Conservation (phyloP, 139 green algal species). For the Coelastrella sp. region DNA sequence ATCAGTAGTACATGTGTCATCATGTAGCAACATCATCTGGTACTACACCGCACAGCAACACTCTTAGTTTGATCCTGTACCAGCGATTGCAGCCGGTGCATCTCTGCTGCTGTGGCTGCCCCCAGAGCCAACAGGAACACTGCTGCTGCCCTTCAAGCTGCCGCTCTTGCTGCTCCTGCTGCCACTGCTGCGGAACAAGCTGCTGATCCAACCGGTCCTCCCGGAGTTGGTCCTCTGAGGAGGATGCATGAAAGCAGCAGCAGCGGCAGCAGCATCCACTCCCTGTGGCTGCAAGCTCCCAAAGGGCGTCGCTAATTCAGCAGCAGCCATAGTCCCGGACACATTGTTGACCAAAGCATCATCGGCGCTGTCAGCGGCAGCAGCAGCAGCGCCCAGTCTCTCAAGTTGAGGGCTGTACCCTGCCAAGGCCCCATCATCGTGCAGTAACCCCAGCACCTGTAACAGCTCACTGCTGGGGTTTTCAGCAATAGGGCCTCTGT, state of each 20-base stretch:
- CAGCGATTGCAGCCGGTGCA: neutral
- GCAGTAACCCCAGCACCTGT: slow-evolving; percentile 2
- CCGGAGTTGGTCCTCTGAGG: neutral
- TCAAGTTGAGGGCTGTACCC: neutral
- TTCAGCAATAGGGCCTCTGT: no score
- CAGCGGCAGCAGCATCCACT: neutral
- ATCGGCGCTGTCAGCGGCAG: neutral
- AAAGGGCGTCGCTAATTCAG: neutral
- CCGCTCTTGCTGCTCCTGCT: slow-evolving; percentile 39
- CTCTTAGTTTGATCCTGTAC: neutral
- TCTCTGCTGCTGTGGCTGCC: slow-evolving; percentile 19
- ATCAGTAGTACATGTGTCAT: neutral
- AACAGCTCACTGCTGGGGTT: slow-evolving; percentile 7
- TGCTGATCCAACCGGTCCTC: slow-evolving; percentile 30
- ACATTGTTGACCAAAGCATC: neutral
- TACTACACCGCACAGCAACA: neutral
- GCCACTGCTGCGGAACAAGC: slow-evolving; percentile 28
- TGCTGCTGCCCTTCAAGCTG: slow-evolving; percentile 29
- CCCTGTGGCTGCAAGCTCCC: neutral
- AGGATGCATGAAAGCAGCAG: neutral
- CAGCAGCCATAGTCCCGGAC: neutral
- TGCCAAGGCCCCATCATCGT: neutral
- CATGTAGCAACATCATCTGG: neutral
- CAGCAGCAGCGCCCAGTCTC: no score
- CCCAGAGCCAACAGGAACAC: neutral